Base-by-base conservation (phyloP, 495 filamentous ascomycete genomes). In the Aspergillus homomorphus region DNA sequence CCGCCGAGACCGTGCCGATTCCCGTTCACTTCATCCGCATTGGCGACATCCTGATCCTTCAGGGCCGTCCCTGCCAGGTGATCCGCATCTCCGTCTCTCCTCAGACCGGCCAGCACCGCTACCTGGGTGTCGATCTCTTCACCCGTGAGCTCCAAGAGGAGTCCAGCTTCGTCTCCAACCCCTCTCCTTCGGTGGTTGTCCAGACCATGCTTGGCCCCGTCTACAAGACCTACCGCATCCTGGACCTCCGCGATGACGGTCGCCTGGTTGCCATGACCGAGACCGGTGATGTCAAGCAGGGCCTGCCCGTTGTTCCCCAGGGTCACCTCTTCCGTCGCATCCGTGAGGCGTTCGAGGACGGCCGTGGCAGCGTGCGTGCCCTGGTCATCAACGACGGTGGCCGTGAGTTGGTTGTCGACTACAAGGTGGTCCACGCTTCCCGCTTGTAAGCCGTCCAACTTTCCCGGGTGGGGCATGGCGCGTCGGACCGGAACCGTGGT, bases 141-240 rank as follows among this genome's bases (percentile, higher is more conserved):
- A 96, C 92, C 83, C 93, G 96, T 85, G 90, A 97, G 80, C 87
- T 98, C 54, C 92, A 98, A 76, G 94, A 98, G 80, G 94, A 98
- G 87, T 96, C 92, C 51, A 92, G 88, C 73, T 97, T 97, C 80
- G 85, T 98, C 78, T 91, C 90, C 77, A 95, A 96, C 86, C 94
- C 94, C 54, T 88, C 89, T 51, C 93, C 94, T 65, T 95, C 89
- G 58, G 94, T 98, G 56, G 87, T 98, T 45, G 92, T 98, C 69
- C 94, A 98, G 87, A 98, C 93, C 80, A 97, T 98, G 90, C 90
- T 96, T 57, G 94, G 94, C 67, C 94, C 94, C 45, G 89, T 98
- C 82, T 98, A 96, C 91, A 98, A 98, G 89, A 96, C 96, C 82
- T 98, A 98, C 87, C 91, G 94, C 74, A 92, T 98, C 71, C 89